These are phyloP conservation scores for Withania somnifera DNA, from an alignment of 305 asterid genomes.

Conservation along the genomic window DNA sequence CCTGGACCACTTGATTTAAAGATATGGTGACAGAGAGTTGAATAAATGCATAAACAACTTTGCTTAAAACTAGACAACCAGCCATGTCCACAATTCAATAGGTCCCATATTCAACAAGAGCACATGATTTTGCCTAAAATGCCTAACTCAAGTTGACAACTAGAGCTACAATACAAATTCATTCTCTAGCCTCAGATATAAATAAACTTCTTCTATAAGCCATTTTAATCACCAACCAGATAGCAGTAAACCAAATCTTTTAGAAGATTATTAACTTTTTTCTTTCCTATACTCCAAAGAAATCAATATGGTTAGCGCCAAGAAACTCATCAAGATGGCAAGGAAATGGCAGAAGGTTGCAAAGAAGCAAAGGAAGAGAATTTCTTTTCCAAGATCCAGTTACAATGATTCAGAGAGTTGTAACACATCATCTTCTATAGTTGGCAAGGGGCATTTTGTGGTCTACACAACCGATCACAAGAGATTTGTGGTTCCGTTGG, in stretches of 20 bases:
- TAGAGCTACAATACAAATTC: too few relatives aligned
- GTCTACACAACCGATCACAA: neutral
- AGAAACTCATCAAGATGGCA: conserved; percentile 1
- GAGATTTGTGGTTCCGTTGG: neutral
- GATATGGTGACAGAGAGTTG: neutral
- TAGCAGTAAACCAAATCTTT: neutral
- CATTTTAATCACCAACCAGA: neutral
- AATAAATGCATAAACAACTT: neutral
- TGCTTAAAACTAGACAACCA: neutral
- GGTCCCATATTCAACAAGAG: neutral
- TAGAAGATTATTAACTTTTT: neutral
- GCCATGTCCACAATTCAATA: neutral
- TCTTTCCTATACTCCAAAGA: neutral
- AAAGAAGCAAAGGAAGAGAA: neutral
- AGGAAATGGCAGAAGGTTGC: neutral
- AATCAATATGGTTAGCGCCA: neutral
- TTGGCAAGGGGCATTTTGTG: neutral
- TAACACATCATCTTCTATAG: neutral
- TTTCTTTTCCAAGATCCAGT: neutral
- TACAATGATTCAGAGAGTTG: neutral
- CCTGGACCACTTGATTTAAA: too few relatives aligned
- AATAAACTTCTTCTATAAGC: neutral
- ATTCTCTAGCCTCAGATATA: neutral
- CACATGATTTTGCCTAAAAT: neutral
- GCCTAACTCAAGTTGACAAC: neutral